These are phyloP conservation scores for Saxophila tyrrhenica DNA, from an alignment of 495 filamentous ascomycete genomes.

Conservation along the genomic window DNA sequence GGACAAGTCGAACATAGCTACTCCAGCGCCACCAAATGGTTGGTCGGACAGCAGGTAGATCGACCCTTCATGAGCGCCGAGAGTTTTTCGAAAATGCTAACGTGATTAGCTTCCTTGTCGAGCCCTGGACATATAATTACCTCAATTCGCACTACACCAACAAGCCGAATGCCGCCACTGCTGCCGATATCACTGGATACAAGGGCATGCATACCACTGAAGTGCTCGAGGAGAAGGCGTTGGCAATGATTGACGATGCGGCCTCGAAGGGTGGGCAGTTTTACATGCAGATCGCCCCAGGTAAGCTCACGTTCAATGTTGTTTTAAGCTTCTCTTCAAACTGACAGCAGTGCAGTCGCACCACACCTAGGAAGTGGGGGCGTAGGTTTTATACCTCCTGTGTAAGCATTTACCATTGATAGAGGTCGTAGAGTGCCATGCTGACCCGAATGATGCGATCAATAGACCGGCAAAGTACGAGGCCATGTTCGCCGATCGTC, in stretches of 20 bases:
- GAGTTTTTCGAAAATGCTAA: too few relatives aligned
- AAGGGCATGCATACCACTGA: constrained; percentile 42
- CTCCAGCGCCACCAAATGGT: neutral
- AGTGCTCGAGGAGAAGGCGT: constrained; percentile 48
- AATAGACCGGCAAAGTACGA: constrained; percentile 20
- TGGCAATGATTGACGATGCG: constrained; percentile 43
- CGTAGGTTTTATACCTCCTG: constrained; percentile 23
- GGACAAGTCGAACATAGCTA: neutral
- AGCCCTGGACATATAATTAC: constrained; percentile 61
- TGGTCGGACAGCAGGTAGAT: constrained; percentile 15
- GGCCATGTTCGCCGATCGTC: constrained; percentile 28
- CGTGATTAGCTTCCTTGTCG: constrained; percentile 46
- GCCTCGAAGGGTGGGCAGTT: constrained; percentile 41
- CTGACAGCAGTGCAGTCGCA: constrained; percentile 30
- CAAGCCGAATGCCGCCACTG: constrained; percentile 34
- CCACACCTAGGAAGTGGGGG: constrained; percentile 38
- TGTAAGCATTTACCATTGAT: too few relatives aligned
- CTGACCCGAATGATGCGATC: too few relatives aligned
- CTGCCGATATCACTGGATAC: constrained; percentile 32
- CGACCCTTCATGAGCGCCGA: too few relatives aligned
- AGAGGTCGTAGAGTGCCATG: too few relatives aligned
- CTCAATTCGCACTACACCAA: constrained; percentile 49
- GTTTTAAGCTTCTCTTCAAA: neutral
- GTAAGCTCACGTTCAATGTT: constrained; percentile 23
- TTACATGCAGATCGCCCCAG: constrained; percentile 52